Evolutionary conservation across 2,329 filamentous ascomycete species (phyloP).

Genomic region (Aspergillus fischeri): DNA sequence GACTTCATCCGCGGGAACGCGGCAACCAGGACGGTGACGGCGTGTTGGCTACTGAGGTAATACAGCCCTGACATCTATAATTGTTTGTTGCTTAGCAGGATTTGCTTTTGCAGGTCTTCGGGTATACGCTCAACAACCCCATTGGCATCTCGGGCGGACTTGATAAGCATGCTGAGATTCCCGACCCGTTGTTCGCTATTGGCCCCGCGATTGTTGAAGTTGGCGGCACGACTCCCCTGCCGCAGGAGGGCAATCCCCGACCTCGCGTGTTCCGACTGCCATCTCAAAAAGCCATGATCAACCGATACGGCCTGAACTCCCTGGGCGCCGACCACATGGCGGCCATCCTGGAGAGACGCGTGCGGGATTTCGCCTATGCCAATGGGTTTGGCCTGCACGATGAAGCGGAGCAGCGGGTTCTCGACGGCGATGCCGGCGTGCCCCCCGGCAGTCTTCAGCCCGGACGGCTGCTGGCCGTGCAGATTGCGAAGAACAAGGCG

Average conservation of each 20-base stretch:
- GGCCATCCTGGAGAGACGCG: constrained; percentile 68
- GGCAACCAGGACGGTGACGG: constrained; percentile 53
- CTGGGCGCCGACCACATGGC: constrained; percentile 85
- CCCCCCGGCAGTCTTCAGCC: constrained; percentile 74
- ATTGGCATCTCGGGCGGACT: constrained; percentile 93
- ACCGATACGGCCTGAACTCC: constrained; percentile 93
- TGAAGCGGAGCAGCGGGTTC: constrained; percentile 64
- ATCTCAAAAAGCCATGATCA: constrained; percentile 81
- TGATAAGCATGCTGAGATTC: constrained; percentile 89
- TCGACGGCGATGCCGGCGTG: constrained; percentile 72
- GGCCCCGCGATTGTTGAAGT: constrained; percentile 88
- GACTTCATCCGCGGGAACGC: constrained; percentile 78
- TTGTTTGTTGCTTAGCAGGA: neutral
- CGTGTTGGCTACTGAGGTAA: constrained; percentile 51
- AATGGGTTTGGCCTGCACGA: constrained; percentile 62
- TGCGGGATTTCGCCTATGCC: constrained; percentile 70
- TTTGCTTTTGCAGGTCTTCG: constrained; percentile 59
- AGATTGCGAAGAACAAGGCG: constrained; percentile 94
- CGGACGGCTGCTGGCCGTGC: constrained; percentile 78
- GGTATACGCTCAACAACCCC: constrained; percentile 72
- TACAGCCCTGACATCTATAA: neutral
- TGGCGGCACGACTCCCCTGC: constrained; percentile 81
- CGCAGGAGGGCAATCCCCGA: constrained; percentile 81
- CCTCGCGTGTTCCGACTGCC: constrained; percentile 86
- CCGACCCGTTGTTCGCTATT: constrained; percentile 76